Conservation (phyloP, 2,329 filamentous ascomycete genomes). For the Aureobasidium vineae region DNA sequence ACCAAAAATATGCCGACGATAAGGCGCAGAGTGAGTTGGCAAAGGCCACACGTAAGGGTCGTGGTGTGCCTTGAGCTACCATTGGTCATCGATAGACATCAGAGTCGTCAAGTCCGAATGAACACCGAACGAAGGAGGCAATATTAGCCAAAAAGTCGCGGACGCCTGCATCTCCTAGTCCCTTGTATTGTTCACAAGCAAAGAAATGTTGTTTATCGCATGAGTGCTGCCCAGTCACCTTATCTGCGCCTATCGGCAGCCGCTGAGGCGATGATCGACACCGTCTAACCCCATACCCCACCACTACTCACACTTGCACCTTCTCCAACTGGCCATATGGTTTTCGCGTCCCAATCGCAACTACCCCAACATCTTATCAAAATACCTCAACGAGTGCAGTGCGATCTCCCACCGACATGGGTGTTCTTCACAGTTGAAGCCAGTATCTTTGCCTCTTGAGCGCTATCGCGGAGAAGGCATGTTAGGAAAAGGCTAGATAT, state of each 20-base stretch:
- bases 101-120: not conserved
- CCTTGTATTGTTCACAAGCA: not conserved
- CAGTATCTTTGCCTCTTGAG: not conserved
- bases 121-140: not conserved
- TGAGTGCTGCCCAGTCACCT: constrained; percentile 1
- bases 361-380: constrained; percentile 2
- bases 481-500: constrained; percentile 11
- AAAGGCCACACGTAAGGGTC: constrained; percentile 56
- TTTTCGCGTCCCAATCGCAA: no score
- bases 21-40: constrained; percentile 49
- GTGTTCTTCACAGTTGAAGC: not conserved
- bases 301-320: not conserved
- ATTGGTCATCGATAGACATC: not conserved
- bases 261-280: constrained; percentile 11
- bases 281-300: constrained; percentile 15
- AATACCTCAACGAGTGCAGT: not conserved
- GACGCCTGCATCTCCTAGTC: not conserved
- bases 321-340: constrained; percentile 9
- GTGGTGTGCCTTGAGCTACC: constrained; percentile 57
- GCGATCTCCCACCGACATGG: not conserved
- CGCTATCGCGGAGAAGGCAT: not conserved
- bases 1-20: constrained; percentile 53
- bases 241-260: constrained; percentile 22
- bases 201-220: not conserved
- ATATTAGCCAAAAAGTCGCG: not conserved